Base-by-base conservation (phyloP, 1,284 basidiomycete genomes). In the Malassezia obtusa region DNA sequence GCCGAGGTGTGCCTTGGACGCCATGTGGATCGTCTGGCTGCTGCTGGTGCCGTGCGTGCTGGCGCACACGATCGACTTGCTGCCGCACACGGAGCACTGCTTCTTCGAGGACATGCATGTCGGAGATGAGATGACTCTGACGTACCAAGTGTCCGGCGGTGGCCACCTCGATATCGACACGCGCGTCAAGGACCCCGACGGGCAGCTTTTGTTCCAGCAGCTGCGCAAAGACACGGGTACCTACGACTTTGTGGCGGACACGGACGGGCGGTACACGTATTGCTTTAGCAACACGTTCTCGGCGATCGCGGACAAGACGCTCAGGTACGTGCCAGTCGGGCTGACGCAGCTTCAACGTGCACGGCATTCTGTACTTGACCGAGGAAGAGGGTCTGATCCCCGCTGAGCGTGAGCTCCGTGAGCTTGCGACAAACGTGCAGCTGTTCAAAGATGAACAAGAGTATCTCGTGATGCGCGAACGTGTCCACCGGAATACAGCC, bases 221-320 rank as follows among this genome's bases (percentile, higher is more conserved):
- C 78, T 86, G 51, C 84, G 84, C 74, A 82, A 91, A 71, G 84
- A 89, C 44, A 95, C 92, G 12, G 94, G 94, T 0, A 87, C 87
- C 4, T 80, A 85, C 52, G 84, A 87, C 25, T 83, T 94, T 61
- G 89, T 89, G 3, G 91, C 91, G 11, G 82, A 84, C 56, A 81
- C 79, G 64, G 84, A 91, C 64, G 94, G 94, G 0, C 78, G 88
- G 47, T 84, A 92, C 73, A 86, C 88, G 65, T 96, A 96, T 73
- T 99, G 94, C 77, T 98, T 98, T 80, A 90, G 87, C 44, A 99
- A 99, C 76, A 85, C 90, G 75, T 95, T 95, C 86, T 89, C 86
- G 68, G 84, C 86, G 25, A 84, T 95, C 63, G 84, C 87, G 39
- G 87, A 92, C 77, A 99, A 98, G 77, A 84, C 88, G 59, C 83